A percentile compares a stretch with the other conserved stretches of the same genome.
These are phyloP conservation scores for Endocalyx cinctus DNA, from an alignment of 2,329 filamentous ascomycete genomes.

Conservation along the genomic window DNA sequence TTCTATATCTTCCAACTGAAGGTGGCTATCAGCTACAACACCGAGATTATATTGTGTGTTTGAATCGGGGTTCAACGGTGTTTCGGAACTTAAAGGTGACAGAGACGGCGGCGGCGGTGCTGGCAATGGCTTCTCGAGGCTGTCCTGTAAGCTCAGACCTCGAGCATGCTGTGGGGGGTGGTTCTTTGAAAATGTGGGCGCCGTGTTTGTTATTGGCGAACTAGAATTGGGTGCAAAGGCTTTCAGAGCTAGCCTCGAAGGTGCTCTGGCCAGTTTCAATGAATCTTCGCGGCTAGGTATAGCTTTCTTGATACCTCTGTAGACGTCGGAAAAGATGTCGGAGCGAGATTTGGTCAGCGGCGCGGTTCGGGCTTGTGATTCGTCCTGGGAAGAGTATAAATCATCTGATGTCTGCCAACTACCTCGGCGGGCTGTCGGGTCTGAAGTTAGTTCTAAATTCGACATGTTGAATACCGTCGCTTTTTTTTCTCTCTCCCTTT, in stretches of 20 bases:
- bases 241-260: slow-evolving; percentile 38
- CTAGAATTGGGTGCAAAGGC: slow-evolving; percentile 19
- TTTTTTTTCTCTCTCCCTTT: slow-evolving; percentile 12
- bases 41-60: slow-evolving; percentile 17
- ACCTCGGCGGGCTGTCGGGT: slow-evolving; percentile 20
- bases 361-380: slow-evolving; percentile 29
- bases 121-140: slow-evolving; percentile 54
- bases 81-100: slow-evolving; percentile 29
- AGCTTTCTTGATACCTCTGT: slow-evolving; percentile 47
- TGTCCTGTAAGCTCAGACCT: slow-evolving; percentile 50
- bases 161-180: slow-evolving; percentile 43
- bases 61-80: slow-evolving; percentile 16
- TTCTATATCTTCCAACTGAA: slow-evolving; percentile 24
- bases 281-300: slow-evolving; percentile 40
- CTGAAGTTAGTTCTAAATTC: slow-evolving; percentile 23
- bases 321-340: slow-evolving; percentile 47
- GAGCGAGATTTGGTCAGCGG: slow-evolving; percentile 34
- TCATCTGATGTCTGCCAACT: slow-evolving; percentile 34
- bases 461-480: slow-evolving; percentile 17
- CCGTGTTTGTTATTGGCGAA: slow-evolving; percentile 14
- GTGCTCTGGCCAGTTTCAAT: slow-evolving; percentile 37
- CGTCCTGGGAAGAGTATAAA: slow-evolving; percentile 27
- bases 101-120: slow-evolving; percentile 40
- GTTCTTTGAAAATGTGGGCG: slow-evolving; percentile 10
- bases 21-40: slow-evolving; percentile 29